Evolutionary conservation across 345 rosid genomes (phyloP), one percentile per base, ranked within the genome.

Genomic region (Brassica carinata): DNA sequence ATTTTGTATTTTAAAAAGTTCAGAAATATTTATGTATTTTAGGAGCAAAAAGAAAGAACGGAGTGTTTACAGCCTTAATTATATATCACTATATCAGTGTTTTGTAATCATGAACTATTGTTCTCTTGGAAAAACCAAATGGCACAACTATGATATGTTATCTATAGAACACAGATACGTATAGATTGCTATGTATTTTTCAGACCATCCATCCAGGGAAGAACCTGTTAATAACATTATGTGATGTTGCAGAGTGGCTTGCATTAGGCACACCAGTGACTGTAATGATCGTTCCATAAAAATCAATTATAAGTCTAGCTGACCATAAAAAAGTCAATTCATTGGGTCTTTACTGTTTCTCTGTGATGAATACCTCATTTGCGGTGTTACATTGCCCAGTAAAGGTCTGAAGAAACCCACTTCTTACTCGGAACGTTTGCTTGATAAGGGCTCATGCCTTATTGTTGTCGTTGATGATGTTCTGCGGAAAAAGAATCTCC

Each of bases 151-250:
- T 69, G 68, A 40, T 40, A 64, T 64, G 40, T 72, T 18, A 38
- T 71, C 63, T 75, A 65, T 75, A 64, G 58, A 64, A 76, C 76
- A 81, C 77, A 29, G 31, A 75, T 38, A 64, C 61, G 5, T 67
- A 71, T 18, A 78, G 18, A 72, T 63, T 67, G 45, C 40, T 74
- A 63, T 74, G 64, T 61, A 72, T 72, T 69, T 64, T 80, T 80
- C 74, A 82, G 78, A 83, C 80, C 85, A 80, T 85, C 85, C 87
- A 85, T 8, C 84, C 87, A 61, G 77, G 82, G 67, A 83, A 80
- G 72, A 80, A 79, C 34, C 85, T 84, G 63, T 58, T 75, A 61
- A 2, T 64, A 64, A 67, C 74, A 79, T 83, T 83, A 36, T 83
- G 85, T 73, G 82, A 53, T 31, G 85, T 82, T 78, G 71, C 79